Percentiles rank a stretch among this genome's conserved stretches.
These are phyloP conservation scores for Trichoderma atrobrunneum DNA, from an alignment of 2,329 filamentous ascomycete species.

Conservation along the genomic window DNA sequence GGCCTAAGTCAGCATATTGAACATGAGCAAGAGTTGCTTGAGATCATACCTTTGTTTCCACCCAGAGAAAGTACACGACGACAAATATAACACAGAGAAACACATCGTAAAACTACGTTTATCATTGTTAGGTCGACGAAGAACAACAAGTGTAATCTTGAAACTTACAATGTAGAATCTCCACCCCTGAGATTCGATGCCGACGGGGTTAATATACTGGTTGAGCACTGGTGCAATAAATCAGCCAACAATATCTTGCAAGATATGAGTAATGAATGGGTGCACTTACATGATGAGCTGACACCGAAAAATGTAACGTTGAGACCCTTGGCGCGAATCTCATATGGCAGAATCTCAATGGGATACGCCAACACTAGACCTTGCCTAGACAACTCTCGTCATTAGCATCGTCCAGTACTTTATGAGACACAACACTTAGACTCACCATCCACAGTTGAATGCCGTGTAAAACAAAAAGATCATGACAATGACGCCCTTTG, in stretches of 20 bases:
- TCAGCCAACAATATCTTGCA: not conserved
- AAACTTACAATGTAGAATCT: conserved; percentile 13
- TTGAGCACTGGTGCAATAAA: not conserved
- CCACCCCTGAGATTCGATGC: conserved; percentile 14
- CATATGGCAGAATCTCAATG: conserved; percentile 58
- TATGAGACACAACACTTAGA: not conserved
- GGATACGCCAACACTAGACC: conserved; percentile 57
- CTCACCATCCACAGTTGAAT: conserved; percentile 16
- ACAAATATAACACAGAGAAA: conserved; percentile 2
- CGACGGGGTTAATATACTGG: conserved; percentile 13
- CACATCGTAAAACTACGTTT: not conserved
- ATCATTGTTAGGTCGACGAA: not conserved
- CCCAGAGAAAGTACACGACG: conserved; percentile 10
- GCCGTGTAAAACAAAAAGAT: conserved; percentile 16
- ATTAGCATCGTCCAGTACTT: not conserved
- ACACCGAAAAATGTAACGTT: conserved; percentile 47
- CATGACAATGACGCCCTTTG: conserved; percentile 15
- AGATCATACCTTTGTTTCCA: conserved; percentile 1
- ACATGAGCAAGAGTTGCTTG: not conserved
- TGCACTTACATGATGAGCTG: not conserved
- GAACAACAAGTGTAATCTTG: not conserved
- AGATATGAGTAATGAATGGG: too few species aligned
- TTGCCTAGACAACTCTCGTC: not conserved
- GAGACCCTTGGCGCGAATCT: conserved; percentile 58
- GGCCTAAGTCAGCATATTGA: not conserved